Conservation (phyloP, 305 asterid species). For the Rubia tinctorum region DNA sequence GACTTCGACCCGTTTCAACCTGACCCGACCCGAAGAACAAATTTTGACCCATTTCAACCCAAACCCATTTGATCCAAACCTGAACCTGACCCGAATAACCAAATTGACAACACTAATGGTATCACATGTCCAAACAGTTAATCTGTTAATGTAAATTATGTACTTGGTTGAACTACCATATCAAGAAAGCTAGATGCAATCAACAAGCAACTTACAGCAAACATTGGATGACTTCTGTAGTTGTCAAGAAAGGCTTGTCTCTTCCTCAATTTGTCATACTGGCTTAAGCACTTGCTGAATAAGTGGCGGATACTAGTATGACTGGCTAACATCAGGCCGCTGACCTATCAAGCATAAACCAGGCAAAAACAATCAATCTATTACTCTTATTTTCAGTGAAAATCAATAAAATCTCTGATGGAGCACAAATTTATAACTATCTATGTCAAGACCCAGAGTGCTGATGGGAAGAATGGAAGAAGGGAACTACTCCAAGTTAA, state of each 20-base stretch:
- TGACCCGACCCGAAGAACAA: too few species aligned
- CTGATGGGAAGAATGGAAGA: neutral
- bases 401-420: slow-evolving; percentile 4
- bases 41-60: too few species aligned
- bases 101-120: too few species aligned
- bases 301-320: slow-evolving; percentile 99
- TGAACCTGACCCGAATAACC: too few species aligned
- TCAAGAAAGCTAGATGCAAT: neutral
- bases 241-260: slow-evolving; percentile 99
- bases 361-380: slow-evolving; percentile 10
- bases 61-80: too few species aligned
- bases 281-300: slow-evolving; percentile 94
- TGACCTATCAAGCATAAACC: slow-evolving; percentile 51
- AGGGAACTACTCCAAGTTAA: neutral
- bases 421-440: neutral
- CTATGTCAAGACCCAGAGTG: neutral
- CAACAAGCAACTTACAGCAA: slow-evolving; percentile 73
- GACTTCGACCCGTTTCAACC: too few species aligned
- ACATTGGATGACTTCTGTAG: slow-evolving; percentile 87
- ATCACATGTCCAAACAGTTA: too few species aligned
- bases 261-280: slow-evolving; percentile 94
- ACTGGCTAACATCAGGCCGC: slow-evolving; percentile 99
- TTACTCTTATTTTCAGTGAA: slow-evolving; percentile 8
- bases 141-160: too few species aligned
- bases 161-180: slow-evolving; percentile 1